Evolutionary conservation across 495 filamentous ascomycete species (phyloP), one percentile per base, ranked within the genome.

Genomic region (Lepidopterella palustris): DNA sequence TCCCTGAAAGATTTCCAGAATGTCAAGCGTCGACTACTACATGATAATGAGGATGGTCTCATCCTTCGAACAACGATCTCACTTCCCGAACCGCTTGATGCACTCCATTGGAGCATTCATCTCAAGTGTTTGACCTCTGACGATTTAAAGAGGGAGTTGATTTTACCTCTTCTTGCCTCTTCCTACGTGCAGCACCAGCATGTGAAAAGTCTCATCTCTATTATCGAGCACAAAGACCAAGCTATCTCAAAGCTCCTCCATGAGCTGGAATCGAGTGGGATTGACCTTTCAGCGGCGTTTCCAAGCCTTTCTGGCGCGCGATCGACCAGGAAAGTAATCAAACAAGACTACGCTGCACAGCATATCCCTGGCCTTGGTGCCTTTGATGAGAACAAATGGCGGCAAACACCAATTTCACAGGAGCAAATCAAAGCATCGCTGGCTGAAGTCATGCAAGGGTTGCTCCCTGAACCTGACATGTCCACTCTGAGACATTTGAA

Each of bases 231-330:
- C 31, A 96, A 96, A 72, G 91, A 96, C 70, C 80, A 76, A 64
- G 80, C 89, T 18, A 88, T 96, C 57, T 76, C 78, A 18, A 88
- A 85, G 58, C 67, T 96, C 23, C 75, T 89, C 8, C 89, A 95
- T 69, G 90, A 88, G 64, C 75, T 93, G n/a, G 87, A 89, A 58
- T 74, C 81, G 0, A 80, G 83, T 47, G 82, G 84, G 0, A 77
- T 81, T 1, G 87, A 90, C 27, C 71, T 92, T 4, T 82, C 82
- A 13, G 76, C 81, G 23, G 77, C 91, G 2, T 89, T 95, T 72
- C 87, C 85, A 15, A 79, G 82, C 15, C 79, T 83, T 20, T 45
- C 23, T 35, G 67, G 67, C 4, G 42, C 51, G 40, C 63, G 56
- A 51, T 76, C 80, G 3, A 78, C 81, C 9, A 82, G 79, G 54